These are phyloP conservation scores for Nicotiana tabacum DNA, from an alignment of 257 asterid species.

Conservation along the genomic window DNA sequence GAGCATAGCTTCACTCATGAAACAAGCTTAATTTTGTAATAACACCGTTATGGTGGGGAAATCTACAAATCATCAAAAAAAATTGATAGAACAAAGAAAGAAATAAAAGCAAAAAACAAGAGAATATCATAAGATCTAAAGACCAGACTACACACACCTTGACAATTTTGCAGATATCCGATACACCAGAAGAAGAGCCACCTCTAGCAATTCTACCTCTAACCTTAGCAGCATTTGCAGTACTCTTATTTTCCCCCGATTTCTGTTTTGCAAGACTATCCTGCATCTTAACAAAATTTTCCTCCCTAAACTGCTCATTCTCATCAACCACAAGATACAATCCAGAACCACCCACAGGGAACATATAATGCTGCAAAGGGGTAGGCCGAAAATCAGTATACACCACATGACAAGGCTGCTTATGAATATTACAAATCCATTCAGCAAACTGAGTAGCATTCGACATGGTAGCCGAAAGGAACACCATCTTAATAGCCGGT, in stretches of 20 bases:
- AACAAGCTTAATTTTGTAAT: neutral
- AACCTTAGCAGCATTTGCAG: slow-evolving; percentile 40
- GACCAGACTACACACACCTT: slow-evolving; percentile 45
- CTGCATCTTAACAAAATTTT: slow-evolving; percentile 75
- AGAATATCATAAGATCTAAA: neutral
- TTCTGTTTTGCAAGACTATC: slow-evolving; percentile 64
- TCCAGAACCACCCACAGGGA: slow-evolving; percentile 92
- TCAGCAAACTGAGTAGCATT: slow-evolving; percentile 98
- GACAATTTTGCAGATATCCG: slow-evolving; percentile 89
- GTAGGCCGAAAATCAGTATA: slow-evolving; percentile 98
- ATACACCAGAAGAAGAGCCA: slow-evolving; percentile 67
- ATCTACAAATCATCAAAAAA: neutral
- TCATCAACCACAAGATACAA: slow-evolving; percentile 94
- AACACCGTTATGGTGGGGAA: neutral
- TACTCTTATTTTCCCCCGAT: slow-evolving; percentile 36
- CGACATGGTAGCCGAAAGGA: slow-evolving; percentile 96
- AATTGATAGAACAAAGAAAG: neutral
- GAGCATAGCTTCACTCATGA: neutral
- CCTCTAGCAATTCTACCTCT: slow-evolving; percentile 71
- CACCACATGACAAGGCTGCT: slow-evolving; percentile 96
- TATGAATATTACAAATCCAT: slow-evolving; percentile 91
- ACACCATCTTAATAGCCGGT: slow-evolving; percentile 96
- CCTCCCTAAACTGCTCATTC: slow-evolving; percentile 90
- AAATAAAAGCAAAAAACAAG: neutral
- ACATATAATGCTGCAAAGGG: slow-evolving; percentile 91